Evolutionary conservation across 768 basidiomycete genomes (phyloP).

Genomic region (Rhodocollybia butyracea): DNA sequence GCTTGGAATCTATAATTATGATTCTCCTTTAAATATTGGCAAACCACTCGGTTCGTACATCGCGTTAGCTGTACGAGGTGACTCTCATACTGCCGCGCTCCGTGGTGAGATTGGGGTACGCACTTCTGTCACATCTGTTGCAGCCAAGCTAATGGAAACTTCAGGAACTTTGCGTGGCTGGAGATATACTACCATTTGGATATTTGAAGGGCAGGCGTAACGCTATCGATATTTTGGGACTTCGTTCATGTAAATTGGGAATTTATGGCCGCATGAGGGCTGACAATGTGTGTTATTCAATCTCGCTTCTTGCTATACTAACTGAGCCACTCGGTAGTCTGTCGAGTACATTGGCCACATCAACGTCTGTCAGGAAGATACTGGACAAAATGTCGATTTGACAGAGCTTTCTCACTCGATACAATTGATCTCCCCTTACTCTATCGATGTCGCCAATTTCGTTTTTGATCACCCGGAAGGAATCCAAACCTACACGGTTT

Average conservation of each 20-base stretch:
- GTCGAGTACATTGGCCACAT: neutral
- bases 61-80: neutral
- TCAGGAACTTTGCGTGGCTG: conserved; percentile 5
- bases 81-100: neutral
- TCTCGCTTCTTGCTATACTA: neutral
- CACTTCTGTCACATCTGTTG: neutral
- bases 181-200: neutral
- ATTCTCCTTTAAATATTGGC: neutral
- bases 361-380: neutral
- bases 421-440: neutral
- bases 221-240: neutral
- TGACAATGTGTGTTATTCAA: neutral
- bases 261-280: neutral
- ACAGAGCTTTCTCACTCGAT: neutral
- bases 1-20: neutral
- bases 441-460: neutral
- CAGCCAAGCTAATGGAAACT: neutral
- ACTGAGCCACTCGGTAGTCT: neutral
- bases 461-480: conserved; percentile 4
- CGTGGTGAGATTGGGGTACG: conserved; percentile 6
- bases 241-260: neutral
- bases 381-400: neutral
- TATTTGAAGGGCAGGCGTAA: neutral
- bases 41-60: neutral
- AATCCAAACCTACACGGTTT: neutral